These are phyloP conservation scores for Moniliella sp. DNA, from an alignment of 1,284 basidiomycete genomes.

Conservation along the genomic window DNA sequence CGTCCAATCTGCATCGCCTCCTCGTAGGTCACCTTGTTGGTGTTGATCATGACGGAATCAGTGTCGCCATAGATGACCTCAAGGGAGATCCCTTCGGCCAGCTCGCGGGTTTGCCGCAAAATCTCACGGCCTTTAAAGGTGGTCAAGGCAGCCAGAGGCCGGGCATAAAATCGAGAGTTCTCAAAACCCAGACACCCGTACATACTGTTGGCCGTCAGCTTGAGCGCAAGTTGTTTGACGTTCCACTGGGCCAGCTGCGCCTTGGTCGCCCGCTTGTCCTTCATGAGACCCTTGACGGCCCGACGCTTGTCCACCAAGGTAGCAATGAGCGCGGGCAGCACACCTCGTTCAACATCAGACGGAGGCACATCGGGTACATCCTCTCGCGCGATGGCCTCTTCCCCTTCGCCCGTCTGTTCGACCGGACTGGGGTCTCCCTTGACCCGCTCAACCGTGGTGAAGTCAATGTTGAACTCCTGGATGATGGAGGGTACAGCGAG, in stretches of 20 bases:
- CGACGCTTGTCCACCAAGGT: conserved; percentile 71
- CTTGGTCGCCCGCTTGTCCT: conserved; percentile 54
- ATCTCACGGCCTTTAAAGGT: conserved; percentile 97
- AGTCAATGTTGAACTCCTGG: conserved; percentile 98
- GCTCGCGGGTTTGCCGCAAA: conserved; percentile 69
- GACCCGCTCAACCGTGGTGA: conserved; percentile 66
- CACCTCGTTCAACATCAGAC: conserved; percentile 54
- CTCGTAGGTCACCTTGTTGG: conserved; percentile 64
- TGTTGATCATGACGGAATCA: conserved; percentile 95
- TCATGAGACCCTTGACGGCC: conserved; percentile 85
- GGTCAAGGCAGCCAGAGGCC: conserved; percentile 79
- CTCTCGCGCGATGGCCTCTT: conserved; percentile 36
- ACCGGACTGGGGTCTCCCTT: conserved; percentile 2
- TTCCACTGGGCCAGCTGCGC: conserved; percentile 71
- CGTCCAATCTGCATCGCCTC: conserved; percentile 76
- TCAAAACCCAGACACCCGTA: conserved; percentile 98
- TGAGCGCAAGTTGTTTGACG: conserved; percentile 88
- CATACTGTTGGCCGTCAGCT: conserved; percentile 98
- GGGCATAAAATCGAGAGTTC: conserved; percentile 88
- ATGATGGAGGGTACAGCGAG: conserved; percentile 98
- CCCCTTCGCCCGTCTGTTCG: conserved; percentile 1
- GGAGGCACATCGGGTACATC: conserved; percentile 71
- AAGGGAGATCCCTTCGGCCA: conserved; percentile 69
- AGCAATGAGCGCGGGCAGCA: conserved; percentile 82
- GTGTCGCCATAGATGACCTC: conserved; percentile 98